These are phyloP conservation scores for Penstemon davidsonii DNA, from an alignment of 257 asterid species.

Conservation along the genomic window DNA sequence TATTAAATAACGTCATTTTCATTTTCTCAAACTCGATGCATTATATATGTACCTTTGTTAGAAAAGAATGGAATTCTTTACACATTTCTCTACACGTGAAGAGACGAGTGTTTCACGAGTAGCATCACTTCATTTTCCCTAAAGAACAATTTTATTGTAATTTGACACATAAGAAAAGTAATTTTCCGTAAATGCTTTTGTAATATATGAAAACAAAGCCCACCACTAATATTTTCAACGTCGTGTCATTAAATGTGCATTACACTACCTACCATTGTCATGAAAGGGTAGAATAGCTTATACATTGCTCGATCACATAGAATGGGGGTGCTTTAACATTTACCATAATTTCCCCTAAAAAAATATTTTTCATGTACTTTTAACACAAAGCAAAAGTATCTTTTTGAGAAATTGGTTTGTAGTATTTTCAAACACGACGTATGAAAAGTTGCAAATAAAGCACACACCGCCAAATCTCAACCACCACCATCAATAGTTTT, in stretches of 20 bases:
- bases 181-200: not conserved
- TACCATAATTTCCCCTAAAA: not conserved
- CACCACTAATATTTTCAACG: not conserved
- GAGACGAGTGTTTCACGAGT: constrained; percentile 2
- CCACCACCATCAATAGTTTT: too few species aligned
- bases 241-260: not conserved
- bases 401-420: not conserved
- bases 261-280: not conserved
- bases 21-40: not conserved
- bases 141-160: not conserved
- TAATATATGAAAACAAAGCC: not conserved
- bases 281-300: constrained; percentile 2
- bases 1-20: too few species aligned
- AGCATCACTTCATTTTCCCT: not conserved
- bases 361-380: not conserved
- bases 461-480: too few species aligned
- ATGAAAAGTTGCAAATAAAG: not conserved
- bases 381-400: not conserved
- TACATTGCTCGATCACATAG: not conserved
- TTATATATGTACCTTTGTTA: not conserved
- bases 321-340: not conserved
- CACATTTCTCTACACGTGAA: constrained; percentile 13
- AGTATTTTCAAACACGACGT: not conserved
- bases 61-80: not conserved
- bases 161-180: not conserved